Evolutionary conservation across 73 alveolate genomes (phyloP).

Genomic region (Tetrahymena borealis): DNA sequence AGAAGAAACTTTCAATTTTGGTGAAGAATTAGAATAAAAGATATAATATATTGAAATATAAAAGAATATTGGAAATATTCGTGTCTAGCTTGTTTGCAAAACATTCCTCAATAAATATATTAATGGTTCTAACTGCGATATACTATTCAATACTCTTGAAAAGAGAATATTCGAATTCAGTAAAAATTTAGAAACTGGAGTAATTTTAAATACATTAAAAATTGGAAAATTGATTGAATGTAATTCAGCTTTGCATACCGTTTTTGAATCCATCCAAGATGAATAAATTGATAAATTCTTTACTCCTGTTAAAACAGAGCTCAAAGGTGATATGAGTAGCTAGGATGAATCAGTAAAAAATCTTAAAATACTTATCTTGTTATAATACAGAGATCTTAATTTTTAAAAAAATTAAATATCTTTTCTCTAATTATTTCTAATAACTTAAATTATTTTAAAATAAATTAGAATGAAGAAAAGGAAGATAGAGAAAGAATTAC

Average conservation of each 20-base stretch:
- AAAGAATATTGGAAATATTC: not conserved
- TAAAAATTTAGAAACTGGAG: not conserved
- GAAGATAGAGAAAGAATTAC: not conserved
- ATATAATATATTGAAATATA: not conserved
- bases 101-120: not conserved
- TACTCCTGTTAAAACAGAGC: not conserved
- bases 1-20: not conserved
- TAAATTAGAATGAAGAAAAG: not conserved
- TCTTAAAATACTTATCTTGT: not conserved
- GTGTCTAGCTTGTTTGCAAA: not conserved
- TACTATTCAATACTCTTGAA: not conserved
- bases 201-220: not conserved
- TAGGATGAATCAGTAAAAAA: not conserved
- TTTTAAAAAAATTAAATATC: no score
- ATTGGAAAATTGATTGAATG: not conserved
- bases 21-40: not conserved
- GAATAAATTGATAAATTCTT: not conserved
- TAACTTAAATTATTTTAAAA: not conserved
- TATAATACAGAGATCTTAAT: no score
- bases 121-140: not conserved
- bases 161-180: not conserved
- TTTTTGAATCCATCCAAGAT: not conserved
- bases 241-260: not conserved
- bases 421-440: no score
- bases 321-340: not conserved